Base-by-base conservation (phyloP, 352 stramenopile species). In the Phytophthora gonapodyides region DNA sequence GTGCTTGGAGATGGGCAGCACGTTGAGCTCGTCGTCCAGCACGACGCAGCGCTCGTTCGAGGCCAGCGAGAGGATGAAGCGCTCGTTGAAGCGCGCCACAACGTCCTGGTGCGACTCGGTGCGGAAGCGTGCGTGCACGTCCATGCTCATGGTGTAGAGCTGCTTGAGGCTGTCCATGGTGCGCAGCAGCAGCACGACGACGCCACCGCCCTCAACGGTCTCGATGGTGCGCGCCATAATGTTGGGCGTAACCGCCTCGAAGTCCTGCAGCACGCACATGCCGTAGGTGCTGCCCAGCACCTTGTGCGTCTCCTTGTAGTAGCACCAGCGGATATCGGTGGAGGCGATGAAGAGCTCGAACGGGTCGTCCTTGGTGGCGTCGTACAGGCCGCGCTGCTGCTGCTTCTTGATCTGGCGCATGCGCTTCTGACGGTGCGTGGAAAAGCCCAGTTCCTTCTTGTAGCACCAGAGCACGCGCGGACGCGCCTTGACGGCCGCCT, bases 361-460 rank as follows among this genome's bases (percentile, higher is more conserved):
- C 57, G 94, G 94, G 69, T 98, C 93, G 60, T 98, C 91, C 57
- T 90, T 91, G 62, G 91, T 89, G 6, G 86, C 65, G 67, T 98
- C 94, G 65, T 98, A 97, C 16, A 98, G 75, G 0, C 96, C 94
- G 41, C 93, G 84, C 69, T 96, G 87, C 72, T 97, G 91, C 75
- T 96, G 80, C 71, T 97, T 97, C 77, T 98, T 98, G 56, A 98
- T 98, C 73, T 98, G 86, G 46, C 88, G 85, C 87, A 97, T 97
- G 71, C 89, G 84, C 71, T 97, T 97, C 73, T 98, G 91, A 61
- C 93, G 92, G 75, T 99, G 97, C 52, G 97, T 99, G 12, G 95
- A 99, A 75, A 99, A 99, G 27, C 97, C 98, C 45, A 99, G 82
- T 78, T 99, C 97, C 68, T 99, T 99, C 73, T 99, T 99, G 88